Evolutionary conservation across 495 filamentous ascomycete species (phyloP), one percentile per base, ranked within the genome.

Genomic region (Mytilinidion resinicola): DNA sequence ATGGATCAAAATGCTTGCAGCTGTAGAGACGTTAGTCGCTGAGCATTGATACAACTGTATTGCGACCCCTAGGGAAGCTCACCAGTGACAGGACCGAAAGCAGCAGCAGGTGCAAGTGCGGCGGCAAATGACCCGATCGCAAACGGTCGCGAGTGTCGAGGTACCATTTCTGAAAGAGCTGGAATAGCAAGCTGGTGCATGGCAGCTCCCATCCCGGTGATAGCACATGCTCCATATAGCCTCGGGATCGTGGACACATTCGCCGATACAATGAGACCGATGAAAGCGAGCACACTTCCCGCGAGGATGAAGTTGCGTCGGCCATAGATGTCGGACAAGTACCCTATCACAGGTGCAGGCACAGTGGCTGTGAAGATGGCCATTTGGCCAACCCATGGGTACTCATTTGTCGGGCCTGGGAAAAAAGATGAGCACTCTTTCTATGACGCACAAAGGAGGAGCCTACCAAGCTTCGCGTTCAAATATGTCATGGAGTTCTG

Each of bases 301-400:
- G 21, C 10, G n/a, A 48, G 44, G 44, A 48, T n/a, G 19, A 48
- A 48, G 44, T 48, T 48, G 3, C 44, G 44, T 11, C 44, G 44
- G 10, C 44, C 44, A 20, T 48, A 48, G 14, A 48, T 48, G n/a
- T 48, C 44, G 19, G n/a, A 17, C 1, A 48, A 20, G 21, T 48
- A 48, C 3, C 44, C 44, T n/a, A 48, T 10, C 2, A 48, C 15
- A 10, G 44, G 44, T 5, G 44, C 44, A 19, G 44, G 44, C 4
- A 48, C 44, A 21, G 44, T 48, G 3, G 44, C 44, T n/a, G 21
- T 21, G 21, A 17, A 48, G 14, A 48, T 21, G 14, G 44, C n/a
- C 44, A 48, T 48, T n/a, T 17, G 19, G 44, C 44, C 44, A 21
- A 48, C 44, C 44, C 19, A 48, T n/a, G 44, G 44, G 19, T 48